Percentiles rank a stretch among this genome's conserved stretches.
Conservation (phyloP, 2,329 filamentous ascomycete genomes). For the Exophiala aquamarina region DNA sequence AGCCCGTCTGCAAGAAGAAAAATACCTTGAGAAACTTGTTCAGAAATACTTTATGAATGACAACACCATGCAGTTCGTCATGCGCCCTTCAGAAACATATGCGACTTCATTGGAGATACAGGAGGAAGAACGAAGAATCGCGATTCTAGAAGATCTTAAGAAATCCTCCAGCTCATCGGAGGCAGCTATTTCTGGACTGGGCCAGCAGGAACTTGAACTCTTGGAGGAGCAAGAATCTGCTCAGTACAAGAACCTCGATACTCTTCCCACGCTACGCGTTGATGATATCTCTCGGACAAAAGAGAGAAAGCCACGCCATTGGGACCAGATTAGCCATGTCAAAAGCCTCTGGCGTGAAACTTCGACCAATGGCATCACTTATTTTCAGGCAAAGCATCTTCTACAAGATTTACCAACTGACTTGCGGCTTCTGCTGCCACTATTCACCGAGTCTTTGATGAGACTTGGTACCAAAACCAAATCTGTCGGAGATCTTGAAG, state of each 20-base stretch:
- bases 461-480: constrained; percentile 83
- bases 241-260: constrained; percentile 80
- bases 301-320: constrained; percentile 67
- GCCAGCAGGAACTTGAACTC: constrained; percentile 75
- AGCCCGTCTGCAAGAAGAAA: constrained; percentile 64
- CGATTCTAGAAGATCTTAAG: constrained; percentile 52
- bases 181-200: constrained; percentile 69
- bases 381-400: constrained; percentile 85
- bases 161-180: constrained; percentile 68
- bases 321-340: constrained; percentile 59
- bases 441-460: constrained; percentile 93
- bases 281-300: constrained; percentile 82
- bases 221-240: constrained; percentile 81
- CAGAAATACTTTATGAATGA: constrained; percentile 90
- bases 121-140: constrained; percentile 71
- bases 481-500: constrained; percentile 92
- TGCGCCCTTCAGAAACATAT: constrained; percentile 80
- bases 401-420: constrained; percentile 80
- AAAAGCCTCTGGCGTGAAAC: constrained; percentile 88
- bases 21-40: constrained; percentile 80
- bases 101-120: constrained; percentile 72
- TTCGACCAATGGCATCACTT: constrained; percentile 92
- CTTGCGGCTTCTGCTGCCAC: constrained; percentile 76
- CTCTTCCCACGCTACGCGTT: constrained; percentile 82
- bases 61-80: constrained; percentile 86